Conservation (phyloP, 2,329 filamentous ascomycete genomes). For the Fusarium citri region DNA sequence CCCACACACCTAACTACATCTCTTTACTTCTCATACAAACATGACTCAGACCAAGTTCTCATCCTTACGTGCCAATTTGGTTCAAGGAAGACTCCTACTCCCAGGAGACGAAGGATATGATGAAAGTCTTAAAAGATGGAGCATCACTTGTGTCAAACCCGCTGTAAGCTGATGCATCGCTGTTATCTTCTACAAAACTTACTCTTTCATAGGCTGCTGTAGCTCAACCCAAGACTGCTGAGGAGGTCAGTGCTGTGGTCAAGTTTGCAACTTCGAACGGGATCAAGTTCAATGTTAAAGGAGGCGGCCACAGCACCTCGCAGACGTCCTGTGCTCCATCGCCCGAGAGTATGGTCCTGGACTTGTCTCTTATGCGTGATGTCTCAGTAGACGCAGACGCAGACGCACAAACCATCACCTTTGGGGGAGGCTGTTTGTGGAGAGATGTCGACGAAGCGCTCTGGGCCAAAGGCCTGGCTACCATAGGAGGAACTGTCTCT, state of each 20-base stretch:
- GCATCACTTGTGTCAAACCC: constrained; percentile 51
- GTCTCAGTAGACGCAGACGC: constrained; percentile 62
- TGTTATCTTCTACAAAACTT: not conserved
- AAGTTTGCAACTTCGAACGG: constrained; percentile 56
- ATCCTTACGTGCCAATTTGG: constrained; percentile 34
- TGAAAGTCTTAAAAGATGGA: constrained; percentile 54
- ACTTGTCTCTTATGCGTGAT: constrained; percentile 62
- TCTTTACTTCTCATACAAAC: not conserved
- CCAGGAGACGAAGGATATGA: constrained; percentile 51
- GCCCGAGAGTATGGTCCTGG: constrained; percentile 66
- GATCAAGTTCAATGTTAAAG: constrained; percentile 64
- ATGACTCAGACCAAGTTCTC: constrained; percentile 37
- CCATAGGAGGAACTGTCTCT: constrained; percentile 71
- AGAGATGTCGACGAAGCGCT: constrained; percentile 65
- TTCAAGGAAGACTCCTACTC: constrained; percentile 47
- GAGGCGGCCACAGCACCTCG: constrained; percentile 67
- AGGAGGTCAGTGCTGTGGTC: constrained; percentile 57
- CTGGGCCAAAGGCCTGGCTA: constrained; percentile 63
- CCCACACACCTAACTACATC: not conserved
- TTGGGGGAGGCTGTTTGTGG: constrained; percentile 65
- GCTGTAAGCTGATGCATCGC: constrained; percentile 39
- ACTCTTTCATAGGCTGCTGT: constrained; percentile 55
- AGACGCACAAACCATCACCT: constrained; percentile 57
- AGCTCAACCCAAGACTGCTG: constrained; percentile 54
- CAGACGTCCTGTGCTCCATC: constrained; percentile 57